Evolutionary conservation across 495 filamentous ascomycete species (phyloP).

Genomic region (Aspergillus nanangensis): DNA sequence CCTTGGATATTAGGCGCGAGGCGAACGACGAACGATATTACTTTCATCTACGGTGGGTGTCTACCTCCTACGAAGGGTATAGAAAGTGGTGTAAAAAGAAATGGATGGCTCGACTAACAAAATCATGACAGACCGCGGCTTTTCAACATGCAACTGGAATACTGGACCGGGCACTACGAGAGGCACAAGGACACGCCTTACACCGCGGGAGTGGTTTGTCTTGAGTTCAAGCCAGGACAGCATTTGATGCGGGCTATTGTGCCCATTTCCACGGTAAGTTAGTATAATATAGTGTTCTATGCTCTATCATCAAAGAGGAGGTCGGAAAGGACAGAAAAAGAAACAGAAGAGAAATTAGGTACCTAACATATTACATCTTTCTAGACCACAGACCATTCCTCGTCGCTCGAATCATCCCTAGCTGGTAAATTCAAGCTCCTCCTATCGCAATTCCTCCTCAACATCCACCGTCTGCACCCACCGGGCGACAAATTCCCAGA

Average conservation of each 20-base stretch:
- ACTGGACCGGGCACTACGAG: conserved; percentile 27
- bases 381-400: conserved; percentile 14
- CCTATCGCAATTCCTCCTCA: conserved; percentile 19
- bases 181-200: conserved; percentile 21
- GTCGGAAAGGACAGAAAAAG: no score
- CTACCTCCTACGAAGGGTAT: not conserved
- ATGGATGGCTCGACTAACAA: no score
- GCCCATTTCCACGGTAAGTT: conserved; percentile 18
- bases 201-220: conserved; percentile 15
- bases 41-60: conserved; percentile 18
- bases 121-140: conserved; percentile 17
- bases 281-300: not conserved
- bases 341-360: no score
- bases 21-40: conserved; percentile 4
- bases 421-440: conserved; percentile 26
- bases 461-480: conserved; percentile 16
- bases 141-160: conserved; percentile 17
- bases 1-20: conserved; percentile 14
- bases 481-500: conserved; percentile 25
- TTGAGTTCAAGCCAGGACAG: conserved; percentile 14
- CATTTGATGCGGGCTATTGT: conserved; percentile 4
- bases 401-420: conserved; percentile 11
- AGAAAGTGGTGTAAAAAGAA: no score
- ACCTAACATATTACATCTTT: not conserved
- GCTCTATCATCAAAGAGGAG: not conserved